Evolutionary conservation across 331 rosid genomes (phyloP), one percentile per base, ranked within the genome.

Genomic region (Dryas integrifolia): DNA sequence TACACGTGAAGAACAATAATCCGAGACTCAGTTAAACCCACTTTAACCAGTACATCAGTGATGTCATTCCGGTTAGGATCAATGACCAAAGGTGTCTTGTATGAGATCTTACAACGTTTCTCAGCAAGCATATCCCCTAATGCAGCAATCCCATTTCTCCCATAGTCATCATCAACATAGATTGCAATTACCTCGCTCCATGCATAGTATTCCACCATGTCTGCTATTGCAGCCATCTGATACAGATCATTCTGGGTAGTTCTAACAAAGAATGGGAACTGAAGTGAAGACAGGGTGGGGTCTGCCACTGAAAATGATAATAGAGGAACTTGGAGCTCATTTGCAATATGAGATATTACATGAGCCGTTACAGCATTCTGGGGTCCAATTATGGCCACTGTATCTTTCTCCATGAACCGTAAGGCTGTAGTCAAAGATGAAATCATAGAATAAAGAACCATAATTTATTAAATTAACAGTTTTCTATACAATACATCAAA

Each of bases 301-400:
- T 95, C 98, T 8, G 92, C 65, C 5, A 97, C 99, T 2, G 99
- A 35, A 74, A 82, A 90, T 16, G 99, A 90, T 48, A 95, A 51
- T 58, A 92, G 77, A 62, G 99, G 99, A 72, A 89, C 91, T 60
- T 84, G 96, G 75, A 95, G 94, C 85, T 92, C 98, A 38, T 88
- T 88, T 55, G 99, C 98, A 76, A 95, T 88, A 57, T 90, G 97
- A 70, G 96, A 79, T 87, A 95, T 80, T 57, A 86, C 83, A 86
- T 95, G 98, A 81, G 98, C 99, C 30, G 92, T 87, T 64, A 82
- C 91, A 68, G 97, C 95, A 40, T 71, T 80, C 75, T 87, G 99
- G 4, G 99, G 99, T 8, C 99, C 99, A 76, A 95, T 95, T 83
- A 95, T 87, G 46, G 99, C 99, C 72, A 92, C 87, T 8, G 92